Percentiles rank a stretch among this genome's conserved stretches.
These are phyloP conservation scores for Pseudoscleropodium purum DNA, from an alignment of 225 moss, liverwort and hornwort species.

Conservation along the genomic window DNA sequence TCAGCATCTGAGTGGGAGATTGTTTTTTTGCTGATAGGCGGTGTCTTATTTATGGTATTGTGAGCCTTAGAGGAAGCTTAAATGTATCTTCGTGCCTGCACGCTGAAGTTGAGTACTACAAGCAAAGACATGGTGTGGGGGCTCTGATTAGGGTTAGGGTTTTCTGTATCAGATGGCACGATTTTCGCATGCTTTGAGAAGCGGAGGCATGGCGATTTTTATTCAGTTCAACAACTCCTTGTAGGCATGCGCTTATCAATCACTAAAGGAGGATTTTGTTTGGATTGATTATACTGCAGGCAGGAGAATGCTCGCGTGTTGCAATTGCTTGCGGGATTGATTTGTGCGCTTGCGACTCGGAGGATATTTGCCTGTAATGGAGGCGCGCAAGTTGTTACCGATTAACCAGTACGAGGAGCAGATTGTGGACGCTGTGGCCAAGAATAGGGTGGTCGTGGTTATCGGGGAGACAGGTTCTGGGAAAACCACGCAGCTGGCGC, in stretches of 20 bases:
- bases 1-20: not conserved
- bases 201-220: not conserved
- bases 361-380: constrained; percentile 10
- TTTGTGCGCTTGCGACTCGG: not conserved
- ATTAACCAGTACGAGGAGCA: constrained; percentile 51
- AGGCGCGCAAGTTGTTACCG: constrained; percentile 35
- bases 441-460: constrained; percentile 39
- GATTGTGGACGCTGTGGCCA: constrained; percentile 43
- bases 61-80: not conserved
- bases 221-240: not conserved
- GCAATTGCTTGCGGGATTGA: not conserved
- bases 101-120: not conserved
- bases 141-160: constrained; percentile 7
- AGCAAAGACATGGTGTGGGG: not conserved
- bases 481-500: constrained; percentile 58
- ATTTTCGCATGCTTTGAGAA: not conserved
- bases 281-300: not conserved
- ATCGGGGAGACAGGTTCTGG: constrained; percentile 66
- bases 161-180: not conserved
- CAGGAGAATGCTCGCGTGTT: not conserved
- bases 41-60: not conserved
- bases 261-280: not conserved
- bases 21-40: not conserved
- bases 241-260: not conserved
- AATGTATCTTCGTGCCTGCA: not conserved